Conservation (phyloP, 371 early-diverging fungal genomes). For the Smittium culicis region DNA sequence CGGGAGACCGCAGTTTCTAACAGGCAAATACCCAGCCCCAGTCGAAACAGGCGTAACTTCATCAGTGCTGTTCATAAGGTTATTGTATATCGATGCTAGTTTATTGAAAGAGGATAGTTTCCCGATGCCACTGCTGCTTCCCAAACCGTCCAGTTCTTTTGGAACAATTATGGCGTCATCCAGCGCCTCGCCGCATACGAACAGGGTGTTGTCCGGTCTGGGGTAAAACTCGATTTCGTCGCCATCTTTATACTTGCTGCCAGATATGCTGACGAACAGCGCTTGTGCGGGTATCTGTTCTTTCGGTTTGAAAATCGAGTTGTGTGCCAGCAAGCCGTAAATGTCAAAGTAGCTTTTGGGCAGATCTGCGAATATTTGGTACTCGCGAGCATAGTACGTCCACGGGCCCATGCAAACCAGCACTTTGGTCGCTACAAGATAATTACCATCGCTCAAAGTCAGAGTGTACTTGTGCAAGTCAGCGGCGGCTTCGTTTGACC, state of each 20-base stretch:
- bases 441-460: slow-evolving; percentile 18
- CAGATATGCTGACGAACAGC: slow-evolving; percentile 29
- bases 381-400: slow-evolving; percentile 24
- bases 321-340: slow-evolving; percentile 30
- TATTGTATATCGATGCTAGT: slow-evolving; percentile 27
- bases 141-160: slow-evolving; percentile 30
- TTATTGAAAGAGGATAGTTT: slow-evolving; percentile 22
- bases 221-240: slow-evolving; percentile 35
- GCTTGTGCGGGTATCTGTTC: slow-evolving; percentile 25
- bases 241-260: slow-evolving; percentile 28
- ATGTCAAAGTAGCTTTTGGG: slow-evolving; percentile 27
- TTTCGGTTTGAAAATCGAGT: slow-evolving; percentile 23
- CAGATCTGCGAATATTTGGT: slow-evolving; percentile 26
- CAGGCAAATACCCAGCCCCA: slow-evolving; percentile 52
- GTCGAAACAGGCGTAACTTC: slow-evolving; percentile 23
- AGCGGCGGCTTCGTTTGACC: slow-evolving; percentile 5
- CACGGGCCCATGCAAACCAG: slow-evolving; percentile 31
- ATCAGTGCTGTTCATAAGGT: slow-evolving; percentile 31
- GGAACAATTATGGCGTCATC: slow-evolving; percentile 36
- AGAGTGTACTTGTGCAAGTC: slow-evolving; percentile 19
- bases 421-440: slow-evolving; percentile 24
- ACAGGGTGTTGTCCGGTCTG: slow-evolving; percentile 48
- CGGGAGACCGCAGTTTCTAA: slow-evolving; percentile 38
- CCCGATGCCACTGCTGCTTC: too few species aligned
- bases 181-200: slow-evolving; percentile 47